Conservation (phyloP, 495 filamentous ascomycete species). For the Podospora pseudocomata region DNA sequence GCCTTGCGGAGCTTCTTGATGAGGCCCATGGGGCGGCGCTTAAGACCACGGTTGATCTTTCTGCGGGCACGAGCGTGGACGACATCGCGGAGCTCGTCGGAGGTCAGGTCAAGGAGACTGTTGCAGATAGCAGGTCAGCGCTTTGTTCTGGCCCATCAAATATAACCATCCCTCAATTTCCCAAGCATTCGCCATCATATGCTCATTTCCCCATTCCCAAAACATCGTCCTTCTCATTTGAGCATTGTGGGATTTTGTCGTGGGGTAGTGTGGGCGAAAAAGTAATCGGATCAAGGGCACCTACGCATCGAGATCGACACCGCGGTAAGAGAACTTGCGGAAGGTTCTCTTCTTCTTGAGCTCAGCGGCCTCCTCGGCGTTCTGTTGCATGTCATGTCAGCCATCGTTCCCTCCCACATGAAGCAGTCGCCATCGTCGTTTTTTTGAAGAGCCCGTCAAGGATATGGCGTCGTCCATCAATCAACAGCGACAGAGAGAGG, state of each 20-base stretch:
- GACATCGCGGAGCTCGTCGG: constrained; percentile 97
- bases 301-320: constrained; percentile 98
- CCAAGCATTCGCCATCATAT: not conserved
- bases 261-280: not conserved
- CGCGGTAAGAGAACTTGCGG: constrained; percentile 99
- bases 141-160: not conserved
- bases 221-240: constrained; percentile 8
- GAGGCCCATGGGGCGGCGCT: constrained; percentile 99
- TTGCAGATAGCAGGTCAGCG: constrained; percentile 24
- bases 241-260: constrained; percentile 1
- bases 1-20: constrained; percentile 99
- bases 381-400: constrained; percentile 44
- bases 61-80: constrained; percentile 97
- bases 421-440: constrained; percentile 7
- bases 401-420: not conserved
- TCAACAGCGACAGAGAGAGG: constrained; percentile 6
- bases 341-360: constrained; percentile 99
- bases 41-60: constrained; percentile 98
- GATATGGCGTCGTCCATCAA: not conserved
- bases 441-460: not conserved
- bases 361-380: constrained; percentile 95
- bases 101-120: constrained; percentile 91
- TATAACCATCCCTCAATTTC: not conserved
- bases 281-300: constrained; percentile 33
- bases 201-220: not conserved